phyloP scores from a whole-genome alignment of 345 rosid species.

The Aquilaria yunnanensis region DNA sequence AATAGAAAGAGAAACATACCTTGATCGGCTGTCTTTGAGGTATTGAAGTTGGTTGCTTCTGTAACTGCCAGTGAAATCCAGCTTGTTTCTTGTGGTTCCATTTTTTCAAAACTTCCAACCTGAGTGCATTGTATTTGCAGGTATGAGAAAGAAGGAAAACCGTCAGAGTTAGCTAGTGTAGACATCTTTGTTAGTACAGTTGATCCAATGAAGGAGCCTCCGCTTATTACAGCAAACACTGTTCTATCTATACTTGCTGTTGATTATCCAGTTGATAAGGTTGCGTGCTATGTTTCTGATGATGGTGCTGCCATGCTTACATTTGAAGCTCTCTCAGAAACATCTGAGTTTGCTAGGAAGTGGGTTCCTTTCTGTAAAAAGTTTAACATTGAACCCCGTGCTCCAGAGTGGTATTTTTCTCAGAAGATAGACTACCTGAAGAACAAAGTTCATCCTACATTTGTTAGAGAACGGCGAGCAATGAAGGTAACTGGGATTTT shows the following conservation, averaged over 20 bases:
- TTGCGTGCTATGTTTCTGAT: slow-evolving; percentile 95
- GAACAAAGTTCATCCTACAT: slow-evolving; percentile 93
- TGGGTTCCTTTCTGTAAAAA: slow-evolving; percentile 99
- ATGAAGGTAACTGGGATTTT: slow-evolving; percentile 59
- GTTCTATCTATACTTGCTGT: slow-evolving; percentile 96
- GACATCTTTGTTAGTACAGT: slow-evolving; percentile 95
- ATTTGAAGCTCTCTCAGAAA: slow-evolving; percentile 96
- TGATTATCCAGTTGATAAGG: slow-evolving; percentile 93
- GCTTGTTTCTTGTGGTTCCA: neutral
- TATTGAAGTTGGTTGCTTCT: slow-evolving; percentile 15
- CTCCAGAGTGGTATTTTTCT: slow-evolving; percentile 96
- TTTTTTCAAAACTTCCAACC: too few species aligned
- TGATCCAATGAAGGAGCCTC: slow-evolving; percentile 98
- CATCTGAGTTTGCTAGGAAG: slow-evolving; percentile 91
- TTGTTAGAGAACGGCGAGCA: slow-evolving; percentile 93
- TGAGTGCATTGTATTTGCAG: slow-evolving; percentile 29
- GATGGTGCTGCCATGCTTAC: slow-evolving; percentile 99
- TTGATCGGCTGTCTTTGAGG: slow-evolving; percentile 93
- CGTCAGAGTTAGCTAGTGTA: slow-evolving; percentile 69
- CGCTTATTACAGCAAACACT: slow-evolving; percentile 95
- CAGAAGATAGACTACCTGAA: slow-evolving; percentile 93
- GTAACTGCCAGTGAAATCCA: too few species aligned
- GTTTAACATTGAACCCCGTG: slow-evolving; percentile 85
- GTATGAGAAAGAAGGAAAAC: slow-evolving; percentile 97
- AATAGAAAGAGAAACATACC: slow-evolving; percentile 83